phyloP scores from a whole-genome alignment of 371 early-diverging fungal genomes.

The Mucor mucedo region DNA sequence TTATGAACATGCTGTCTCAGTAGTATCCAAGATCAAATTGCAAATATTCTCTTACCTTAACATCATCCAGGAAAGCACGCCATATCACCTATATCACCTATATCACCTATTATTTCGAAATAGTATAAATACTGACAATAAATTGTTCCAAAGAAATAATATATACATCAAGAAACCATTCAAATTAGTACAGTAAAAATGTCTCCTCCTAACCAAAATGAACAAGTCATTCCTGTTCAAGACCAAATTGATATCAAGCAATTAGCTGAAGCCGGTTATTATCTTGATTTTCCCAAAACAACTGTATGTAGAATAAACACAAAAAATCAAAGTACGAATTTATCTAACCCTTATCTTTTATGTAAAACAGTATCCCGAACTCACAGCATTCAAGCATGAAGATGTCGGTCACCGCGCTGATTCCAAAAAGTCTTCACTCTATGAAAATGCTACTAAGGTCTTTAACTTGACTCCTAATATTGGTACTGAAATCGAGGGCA shows the following conservation, averaged over 20 bases:
- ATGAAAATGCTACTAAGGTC: conserved; percentile 51
- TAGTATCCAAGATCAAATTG: no score
- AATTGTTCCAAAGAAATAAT: no score
- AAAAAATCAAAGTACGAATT: background rate
- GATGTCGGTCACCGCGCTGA: conserved; percentile 50
- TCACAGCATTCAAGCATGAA: conserved; percentile 29
- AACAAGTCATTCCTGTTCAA: background rate
- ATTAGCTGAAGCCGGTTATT: conserved; percentile 36
- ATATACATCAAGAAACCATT: background rate
- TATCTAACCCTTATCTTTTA: background rate
- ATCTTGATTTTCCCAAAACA: conserved; percentile 41
- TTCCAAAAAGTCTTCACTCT: conserved; percentile 57
- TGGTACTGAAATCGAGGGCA: conserved; percentile 63
- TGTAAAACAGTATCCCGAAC: conserved; percentile 22
- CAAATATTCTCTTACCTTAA: no score
- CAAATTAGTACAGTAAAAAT: background rate
- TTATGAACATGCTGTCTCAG: no score
- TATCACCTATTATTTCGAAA: no score
- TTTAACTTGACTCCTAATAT: conserved; percentile 58
- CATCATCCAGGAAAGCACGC: no score
- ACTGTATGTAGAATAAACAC: conserved; percentile 5
- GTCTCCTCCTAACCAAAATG: conserved; percentile 13
- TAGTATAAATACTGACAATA: no score
- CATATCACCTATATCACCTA: no score
- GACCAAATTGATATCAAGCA: conserved; percentile 22